Evolutionary conservation across 2,329 filamentous ascomycete genomes (phyloP).

Genomic region (Escovopsis weberi): DNA sequence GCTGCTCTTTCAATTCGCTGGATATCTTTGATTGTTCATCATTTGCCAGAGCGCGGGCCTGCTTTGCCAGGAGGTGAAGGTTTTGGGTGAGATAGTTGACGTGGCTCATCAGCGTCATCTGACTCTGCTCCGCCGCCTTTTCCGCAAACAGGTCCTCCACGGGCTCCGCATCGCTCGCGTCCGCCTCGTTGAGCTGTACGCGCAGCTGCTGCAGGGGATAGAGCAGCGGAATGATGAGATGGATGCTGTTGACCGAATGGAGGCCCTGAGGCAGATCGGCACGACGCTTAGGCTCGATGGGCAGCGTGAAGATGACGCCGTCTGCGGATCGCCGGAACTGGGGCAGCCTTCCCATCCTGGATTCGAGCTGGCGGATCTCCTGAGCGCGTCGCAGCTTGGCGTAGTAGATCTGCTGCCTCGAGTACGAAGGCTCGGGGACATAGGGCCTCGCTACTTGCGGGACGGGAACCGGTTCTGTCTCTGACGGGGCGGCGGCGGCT

Average conservation of each 20-base stretch:
- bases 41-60: conserved; percentile 20
- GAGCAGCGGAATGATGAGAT: conserved; percentile 52
- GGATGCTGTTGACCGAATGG: conserved; percentile 46
- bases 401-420: conserved; percentile 42
- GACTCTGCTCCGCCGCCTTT: conserved; percentile 39
- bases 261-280: conserved; percentile 46
- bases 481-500: not conserved
- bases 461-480: not conserved
- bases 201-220: conserved; percentile 59
- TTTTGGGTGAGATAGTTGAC: conserved; percentile 63
- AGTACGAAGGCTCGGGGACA: conserved; percentile 34
- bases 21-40: not conserved
- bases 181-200: conserved; percentile 50
- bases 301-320: conserved; percentile 55
- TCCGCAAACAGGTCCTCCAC: conserved; percentile 52
- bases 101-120: conserved; percentile 55
- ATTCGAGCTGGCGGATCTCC: conserved; percentile 59
- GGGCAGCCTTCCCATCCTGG: conserved; percentile 53
- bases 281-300: conserved; percentile 50
- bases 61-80: conserved; percentile 50
- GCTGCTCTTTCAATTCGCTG: not conserved
- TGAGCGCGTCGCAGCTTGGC: conserved; percentile 49
- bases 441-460: conserved; percentile 13
- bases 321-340: conserved; percentile 55
- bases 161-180: conserved; percentile 42